phyloP scores from a whole-genome alignment of 2,329 filamentous ascomycete species.

The Diplodia scrobiculata region DNA sequence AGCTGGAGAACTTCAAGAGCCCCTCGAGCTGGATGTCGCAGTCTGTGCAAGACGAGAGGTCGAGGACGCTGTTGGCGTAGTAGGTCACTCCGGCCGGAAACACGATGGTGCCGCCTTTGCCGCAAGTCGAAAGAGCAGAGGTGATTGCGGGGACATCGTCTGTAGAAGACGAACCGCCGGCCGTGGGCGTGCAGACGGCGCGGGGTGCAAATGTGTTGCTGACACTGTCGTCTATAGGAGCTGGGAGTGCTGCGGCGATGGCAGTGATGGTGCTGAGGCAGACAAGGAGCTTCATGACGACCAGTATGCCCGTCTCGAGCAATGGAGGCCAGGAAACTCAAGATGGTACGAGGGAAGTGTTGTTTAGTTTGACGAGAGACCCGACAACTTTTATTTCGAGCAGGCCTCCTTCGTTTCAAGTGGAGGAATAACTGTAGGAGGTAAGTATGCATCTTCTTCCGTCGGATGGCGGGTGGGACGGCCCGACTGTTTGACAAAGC shows the following conservation, averaged over 20 bases:
- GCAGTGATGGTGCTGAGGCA: conserved; percentile 10
- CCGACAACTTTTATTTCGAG: background rate
- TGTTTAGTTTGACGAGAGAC: background rate
- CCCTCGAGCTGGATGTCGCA: conserved; percentile 55
- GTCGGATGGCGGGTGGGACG: background rate
- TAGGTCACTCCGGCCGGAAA: conserved; percentile 50
- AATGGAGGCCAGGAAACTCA: background rate
- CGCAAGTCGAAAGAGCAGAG: conserved; percentile 48
- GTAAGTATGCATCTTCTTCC: background rate
- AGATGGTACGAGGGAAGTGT: background rate
- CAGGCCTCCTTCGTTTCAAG: background rate
- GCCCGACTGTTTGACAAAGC: conserved; percentile 1
- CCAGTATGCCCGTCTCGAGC: background rate
- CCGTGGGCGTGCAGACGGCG: conserved; percentile 41
- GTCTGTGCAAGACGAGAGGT: conserved; percentile 47
- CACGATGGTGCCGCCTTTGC: conserved; percentile 50
- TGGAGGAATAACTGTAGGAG: conserved; percentile 3
- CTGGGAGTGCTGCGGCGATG: conserved; percentile 33
- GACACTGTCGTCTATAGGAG: conserved; percentile 38
- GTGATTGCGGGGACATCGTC: conserved; percentile 52
- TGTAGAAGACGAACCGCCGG: conserved; percentile 38
- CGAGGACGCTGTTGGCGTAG: conserved; percentile 49
- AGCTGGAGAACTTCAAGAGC: conserved; percentile 45
- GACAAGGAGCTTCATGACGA: background rate
- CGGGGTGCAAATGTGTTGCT: background rate